Percentiles rank a stretch among this genome's conserved stretches.
Evolutionary conservation across 352 stramenopile species (phyloP).

Genomic region (Pythium folliculosum): DNA sequence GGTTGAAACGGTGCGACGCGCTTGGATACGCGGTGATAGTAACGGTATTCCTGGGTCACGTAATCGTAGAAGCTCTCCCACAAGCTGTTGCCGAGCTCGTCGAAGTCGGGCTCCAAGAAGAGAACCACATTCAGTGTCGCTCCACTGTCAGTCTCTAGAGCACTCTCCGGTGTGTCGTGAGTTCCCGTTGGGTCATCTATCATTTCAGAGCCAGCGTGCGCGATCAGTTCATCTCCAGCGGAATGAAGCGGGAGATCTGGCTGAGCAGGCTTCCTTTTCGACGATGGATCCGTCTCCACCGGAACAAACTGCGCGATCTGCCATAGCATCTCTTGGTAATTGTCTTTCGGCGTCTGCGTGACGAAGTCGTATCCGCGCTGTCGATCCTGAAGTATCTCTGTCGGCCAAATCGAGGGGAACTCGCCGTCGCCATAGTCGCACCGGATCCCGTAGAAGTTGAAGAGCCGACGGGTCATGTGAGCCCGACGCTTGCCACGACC

Average conservation of each 20-base stretch:
- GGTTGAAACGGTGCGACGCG: conserved; percentile 34
- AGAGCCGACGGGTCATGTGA: conserved; percentile 83
- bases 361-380: conserved; percentile 70
- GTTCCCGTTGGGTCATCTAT: background rate
- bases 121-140: conserved; percentile 20
- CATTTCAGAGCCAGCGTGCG: background rate
- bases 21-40: conserved; percentile 72
- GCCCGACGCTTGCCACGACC: conserved; percentile 67
- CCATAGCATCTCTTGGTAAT: conserved; percentile 70
- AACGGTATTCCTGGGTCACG: conserved; percentile 48
- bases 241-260: background rate
- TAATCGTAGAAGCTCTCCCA: conserved; percentile 80
- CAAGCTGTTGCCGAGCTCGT: conserved; percentile 53
- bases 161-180: background rate
- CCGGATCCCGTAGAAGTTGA: conserved; percentile 91
- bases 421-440: conserved; percentile 91
- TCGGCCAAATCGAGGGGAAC: conserved; percentile 89
- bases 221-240: background rate
- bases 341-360: conserved; percentile 44
- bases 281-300: conserved; percentile 40
- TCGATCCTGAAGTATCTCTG: conserved; percentile 84
- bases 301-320: conserved; percentile 60
- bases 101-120: conserved; percentile 48
- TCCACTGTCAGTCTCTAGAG: background rate
- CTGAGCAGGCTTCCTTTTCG: conserved; percentile 17